Percentiles rank a stretch among this genome's conserved stretches.
Conservation (phyloP, 164 flowering plant species). For the Umbilicus rupestris region DNA sequence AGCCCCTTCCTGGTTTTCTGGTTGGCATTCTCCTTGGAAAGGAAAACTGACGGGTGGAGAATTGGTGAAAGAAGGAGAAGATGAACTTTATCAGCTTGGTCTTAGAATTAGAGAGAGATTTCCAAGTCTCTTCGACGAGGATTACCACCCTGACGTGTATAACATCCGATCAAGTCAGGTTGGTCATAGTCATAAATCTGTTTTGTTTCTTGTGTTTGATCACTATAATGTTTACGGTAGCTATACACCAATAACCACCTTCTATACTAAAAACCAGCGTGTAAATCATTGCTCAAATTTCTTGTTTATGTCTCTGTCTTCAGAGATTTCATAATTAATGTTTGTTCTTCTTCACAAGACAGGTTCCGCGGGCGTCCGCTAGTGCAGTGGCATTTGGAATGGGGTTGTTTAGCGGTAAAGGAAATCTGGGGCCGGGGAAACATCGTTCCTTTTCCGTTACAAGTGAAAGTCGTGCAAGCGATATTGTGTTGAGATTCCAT, state of each 20-base stretch:
- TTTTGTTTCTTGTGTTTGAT: conserved; percentile 1
- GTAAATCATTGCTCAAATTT: too few relatives aligned
- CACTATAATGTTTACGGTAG: too few relatives aligned
- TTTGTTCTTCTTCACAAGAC: conserved; percentile 12
- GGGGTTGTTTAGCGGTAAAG: conserved; percentile 69
- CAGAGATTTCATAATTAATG: not conserved
- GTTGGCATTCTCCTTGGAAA: conserved; percentile 92
- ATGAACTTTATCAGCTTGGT: conserved; percentile 71
- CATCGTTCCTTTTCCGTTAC: conserved; percentile 82
- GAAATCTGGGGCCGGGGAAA: conserved; percentile 65
- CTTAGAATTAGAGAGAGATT: conserved; percentile 53
- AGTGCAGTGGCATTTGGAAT: conserved; percentile 99
- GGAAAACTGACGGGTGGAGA: conserved; percentile 82
- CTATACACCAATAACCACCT: too few relatives aligned
- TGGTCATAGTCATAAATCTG: not conserved
- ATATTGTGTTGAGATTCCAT: conserved; percentile 67
- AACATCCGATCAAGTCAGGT: conserved; percentile 79
- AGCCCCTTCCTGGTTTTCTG: conserved; percentile 66
- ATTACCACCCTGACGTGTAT: conserved; percentile 81
- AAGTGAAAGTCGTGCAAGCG: conserved; percentile 96
- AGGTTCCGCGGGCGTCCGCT: conserved; percentile 95
- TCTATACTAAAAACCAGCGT: too few relatives aligned
- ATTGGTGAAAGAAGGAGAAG: conserved; percentile 61
- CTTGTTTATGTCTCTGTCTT: not conserved
- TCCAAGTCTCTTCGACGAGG: conserved; percentile 51